Base-by-base conservation (phyloP, 176 grass and related monocot genomes). In the Triticum urartu region DNA sequence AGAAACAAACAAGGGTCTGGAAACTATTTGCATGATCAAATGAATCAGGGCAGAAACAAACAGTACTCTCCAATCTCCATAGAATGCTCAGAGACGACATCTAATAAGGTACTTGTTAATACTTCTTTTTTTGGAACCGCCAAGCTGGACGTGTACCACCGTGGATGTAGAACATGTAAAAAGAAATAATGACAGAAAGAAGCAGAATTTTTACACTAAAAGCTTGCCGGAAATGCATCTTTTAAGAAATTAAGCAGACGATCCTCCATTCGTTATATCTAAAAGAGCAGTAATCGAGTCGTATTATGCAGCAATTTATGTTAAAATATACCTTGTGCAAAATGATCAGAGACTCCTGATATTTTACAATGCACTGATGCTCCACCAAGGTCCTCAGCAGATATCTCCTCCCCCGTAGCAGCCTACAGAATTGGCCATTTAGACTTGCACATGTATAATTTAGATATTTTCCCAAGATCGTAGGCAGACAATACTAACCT, bases 371-470 rank as follows among this genome's bases (percentile, higher is more conserved):
- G 96, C 72, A 98, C 68, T 65, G 91, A 91, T 84, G 96, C 96
- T 79, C 96, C 96, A 94, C 96, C 96, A 86, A 98, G 91, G 88
- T 98, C 93, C 90, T 98, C 96, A 72, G 93, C 93, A 65, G 96
- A 98, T 82, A 98, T 91, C 86, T 95, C 93, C 84, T 95, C 96
- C 56, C 96, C 96, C 36, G 96, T 98, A 79, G 96, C 96, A 92
- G 96, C 96, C 96, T 98, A 83, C 75, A 92, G 59, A 67, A 85
- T 83, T 87, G 38, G 6, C 36, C 54, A 45, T 90, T 88, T 81
- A 83, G 4, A 91, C 22, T 84, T 91, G 21, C 71, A 80, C 50
- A 82, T 30, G 82, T 43, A 56, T 43, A 56, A 60, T 82, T 79
- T 75, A 81, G 47, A 84, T n/a, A 26, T 9, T 48, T 15, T 26